Evolutionary conservation across 2,329 filamentous ascomycete species (phyloP), one percentile per base, ranked within the genome.

Genomic region (Colletotrichum tropicale): DNA sequence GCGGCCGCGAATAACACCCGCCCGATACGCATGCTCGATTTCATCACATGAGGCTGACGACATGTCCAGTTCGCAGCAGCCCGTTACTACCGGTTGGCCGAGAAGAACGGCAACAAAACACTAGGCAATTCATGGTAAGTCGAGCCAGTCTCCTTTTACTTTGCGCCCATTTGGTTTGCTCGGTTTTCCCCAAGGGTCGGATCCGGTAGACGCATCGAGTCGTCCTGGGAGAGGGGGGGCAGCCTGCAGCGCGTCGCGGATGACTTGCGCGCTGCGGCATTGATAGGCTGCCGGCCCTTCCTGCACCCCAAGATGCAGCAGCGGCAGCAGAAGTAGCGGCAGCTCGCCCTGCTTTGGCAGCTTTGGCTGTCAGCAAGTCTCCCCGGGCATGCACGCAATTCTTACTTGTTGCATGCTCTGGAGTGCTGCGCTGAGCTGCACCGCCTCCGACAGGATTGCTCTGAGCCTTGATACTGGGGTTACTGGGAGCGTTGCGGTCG

Each of bases 71-170:
- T 92, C 87, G 91, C 89, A 80, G 90, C 97, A 81, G 96, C 97
- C 79, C 95, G 94, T 85, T 98, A 98, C 87, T 95, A 98, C 85
- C 95, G 96, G 81, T 90, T 96, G 81, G 96, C 97, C 48, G 97
- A 98, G 86, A 90, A 95, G 81, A 94, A 93, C 82, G 96, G 96
- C 66, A 94, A 93, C 85, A 98, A 98, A 88, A 96, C 93, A 71
- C 88, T 98, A 78, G 97, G 97, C 77, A 98, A 98, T 87, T 94
- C 95, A 80, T 99, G 97, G 96, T 98, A 93, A 85, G 94, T 91
- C 62, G 76, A 77, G 71, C 78, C 74, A 34, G 71, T 75, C 67
- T 78, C n/a, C 24, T 67, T 77, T 79, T 74, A 67, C 21, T 34
- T 34, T 34, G 30, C 58, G 3, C 58, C 66, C 65, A 75, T 75